Evolutionary conservation across 495 filamentous ascomycete species (phyloP), one percentile per base, ranked within the genome.

Genomic region (Aspergillus egyptiacus): DNA sequence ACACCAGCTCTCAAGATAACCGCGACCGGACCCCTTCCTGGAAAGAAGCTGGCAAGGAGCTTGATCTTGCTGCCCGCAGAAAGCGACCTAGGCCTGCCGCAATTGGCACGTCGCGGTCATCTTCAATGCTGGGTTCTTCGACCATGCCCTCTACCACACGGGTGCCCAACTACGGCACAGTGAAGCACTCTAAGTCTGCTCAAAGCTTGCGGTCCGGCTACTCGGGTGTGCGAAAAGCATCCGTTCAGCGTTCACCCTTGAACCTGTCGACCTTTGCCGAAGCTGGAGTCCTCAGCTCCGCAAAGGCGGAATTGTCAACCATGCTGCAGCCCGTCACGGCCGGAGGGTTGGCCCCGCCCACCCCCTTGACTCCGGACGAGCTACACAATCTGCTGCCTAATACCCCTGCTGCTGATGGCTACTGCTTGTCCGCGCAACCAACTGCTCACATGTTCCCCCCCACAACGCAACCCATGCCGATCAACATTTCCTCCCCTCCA

Each of bases 141-240:
- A 66, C 72, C 17, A 67, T 73, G 60, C 77, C 67, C 5, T 66
- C 71, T 5, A 69, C 66, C 9, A 63, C 62, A 40, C 60, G 70
- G 39, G 51, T 68, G 23, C 57, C 67, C 1, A 62, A 56, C 52
- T 68, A 65, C 39, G 65, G 70, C 38, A 57, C 65, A 10, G 63
- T 79, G 53, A 70, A 74, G 43, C 76, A 78, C n/a, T 73, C 76
- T 28, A 77, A 77, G 55, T 80, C 77, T 13, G 67, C 74, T 3
- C 72, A 77, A 40, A 67, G 60, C 37, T 63, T 77, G 18, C 72
- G 73, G 55, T 63, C 72, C 24, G 63, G 70, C 17, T 76, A 72
- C 46, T 76, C 76, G 0, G 75, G 75, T 48, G 70, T 80, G 20
- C 55, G 74, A 24, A 80, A 80, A 61, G 62, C 66, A 1, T 71